Percentiles rank a stretch among this genome's conserved stretches.
Evolutionary conservation across 179 eudicot genomes (phyloP).

Genomic region (Heliamphora pulchella): DNA sequence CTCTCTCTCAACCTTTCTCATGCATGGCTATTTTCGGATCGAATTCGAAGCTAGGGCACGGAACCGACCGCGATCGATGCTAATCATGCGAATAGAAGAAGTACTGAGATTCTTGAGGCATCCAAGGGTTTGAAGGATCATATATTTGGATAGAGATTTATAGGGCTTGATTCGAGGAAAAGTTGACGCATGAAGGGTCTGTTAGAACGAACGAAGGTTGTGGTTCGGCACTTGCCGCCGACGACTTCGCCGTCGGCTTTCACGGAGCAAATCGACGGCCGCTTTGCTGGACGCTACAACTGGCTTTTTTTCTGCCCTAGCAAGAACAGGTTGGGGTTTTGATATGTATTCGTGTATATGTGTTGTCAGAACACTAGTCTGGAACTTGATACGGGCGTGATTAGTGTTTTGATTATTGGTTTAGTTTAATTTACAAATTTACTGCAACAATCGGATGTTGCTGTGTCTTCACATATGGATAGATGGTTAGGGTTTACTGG

Average conservation of each 20-base stretch:
- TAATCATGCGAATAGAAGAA: constrained; percentile 11
- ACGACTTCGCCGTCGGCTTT: constrained; percentile 37
- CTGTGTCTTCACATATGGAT: background rate
- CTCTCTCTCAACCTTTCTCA: constrained; percentile 12
- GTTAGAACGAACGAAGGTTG: constrained; percentile 47
- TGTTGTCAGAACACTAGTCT: background rate
- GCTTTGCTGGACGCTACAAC: constrained; percentile 39
- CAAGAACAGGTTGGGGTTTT: constrained; percentile 37
- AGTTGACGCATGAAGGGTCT: constrained; percentile 37
- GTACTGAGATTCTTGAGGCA: constrained; percentile 4
- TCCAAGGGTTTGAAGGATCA: constrained; percentile 7
- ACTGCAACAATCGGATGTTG: background rate
- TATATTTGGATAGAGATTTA: no score
- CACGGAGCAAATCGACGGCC: constrained; percentile 37
- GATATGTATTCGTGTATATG: background rate
- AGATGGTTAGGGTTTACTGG: background rate
- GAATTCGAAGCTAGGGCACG: constrained; percentile 28
- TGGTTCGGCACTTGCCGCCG: constrained; percentile 60
- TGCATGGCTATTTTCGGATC: constrained; percentile 26
- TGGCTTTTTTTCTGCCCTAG: constrained; percentile 40
- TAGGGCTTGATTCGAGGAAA: background rate
- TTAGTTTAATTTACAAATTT: background rate
- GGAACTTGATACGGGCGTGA: background rate
- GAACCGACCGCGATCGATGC: constrained; percentile 2
- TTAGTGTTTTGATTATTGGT: background rate